Evolutionary conservation across 192 early-diverging fungal genomes (phyloP), one percentile per base, ranked within the genome.

Genomic region (Obelidium mucronatum): DNA sequence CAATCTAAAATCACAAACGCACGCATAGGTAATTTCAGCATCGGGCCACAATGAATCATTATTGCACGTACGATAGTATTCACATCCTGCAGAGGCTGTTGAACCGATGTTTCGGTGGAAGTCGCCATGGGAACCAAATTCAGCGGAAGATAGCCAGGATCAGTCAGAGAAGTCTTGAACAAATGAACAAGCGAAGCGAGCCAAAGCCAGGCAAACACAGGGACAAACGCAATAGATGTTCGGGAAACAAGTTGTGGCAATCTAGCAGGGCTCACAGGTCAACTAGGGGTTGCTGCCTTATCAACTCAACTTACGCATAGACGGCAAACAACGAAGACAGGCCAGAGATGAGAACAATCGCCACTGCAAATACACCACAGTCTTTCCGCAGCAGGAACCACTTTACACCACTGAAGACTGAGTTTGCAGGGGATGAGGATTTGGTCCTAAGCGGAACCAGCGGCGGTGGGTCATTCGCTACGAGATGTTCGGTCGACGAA

Each of bases 241-340:
- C 60, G 24, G 1, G 26, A 13, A 36, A 60, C 48, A 2, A 80
- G 19, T 28, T 52, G 24, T 2, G 80, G 80, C n/a, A 79, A 56
- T 34, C 34, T 73, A 24, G 31, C 19, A 40, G n/a, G n/a, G n/a
- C n/a, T n/a, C n/a, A n/a, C n/a, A n/a, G n/a, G n/a, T n/a, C n/a
- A n/a, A n/a, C n/a, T n/a, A n/a, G n/a, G n/a, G n/a, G n/a, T n/a
- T n/a, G n/a, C n/a, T n/a, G n/a, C n/a, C n/a, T n/a, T n/a, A n/a
- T n/a, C n/a, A n/a, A n/a, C n/a, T n/a, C n/a, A n/a, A 82, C 81
- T 70, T 35, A 83, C 79, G 76, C 56, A 58, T 63, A 77, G n/a
- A 59, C 36, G 15, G 70, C 56, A 71, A 76, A 76, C 67, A 79
- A 39, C 1, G 58, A 35, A 31, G 77, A 77, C 2, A 75, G 48